Evolutionary conservation across 2,329 filamentous ascomycete genomes (phyloP).

Genomic region (Ophiostoma sp.): DNA sequence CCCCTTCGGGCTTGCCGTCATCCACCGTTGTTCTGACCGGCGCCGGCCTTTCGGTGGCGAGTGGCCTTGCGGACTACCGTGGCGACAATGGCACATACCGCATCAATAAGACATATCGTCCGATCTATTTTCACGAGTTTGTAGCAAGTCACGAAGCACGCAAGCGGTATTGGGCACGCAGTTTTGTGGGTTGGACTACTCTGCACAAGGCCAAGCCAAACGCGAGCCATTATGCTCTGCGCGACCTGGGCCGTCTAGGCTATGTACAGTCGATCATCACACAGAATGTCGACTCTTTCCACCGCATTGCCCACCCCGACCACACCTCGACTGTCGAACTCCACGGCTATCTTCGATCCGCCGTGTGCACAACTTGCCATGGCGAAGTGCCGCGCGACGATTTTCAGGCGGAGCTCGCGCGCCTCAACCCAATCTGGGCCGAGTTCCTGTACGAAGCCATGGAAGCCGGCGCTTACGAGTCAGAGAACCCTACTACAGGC

Average conservation of each 20-base stretch:
- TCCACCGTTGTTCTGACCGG: conserved; percentile 59
- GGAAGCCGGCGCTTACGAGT: conserved; percentile 67
- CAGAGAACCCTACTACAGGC: conserved; percentile 69
- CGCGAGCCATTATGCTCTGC: conserved; percentile 68
- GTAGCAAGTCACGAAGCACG: conserved; percentile 71
- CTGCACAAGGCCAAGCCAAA: conserved; percentile 77
- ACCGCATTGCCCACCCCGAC: conserved; percentile 67
- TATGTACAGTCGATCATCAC: conserved; percentile 74
- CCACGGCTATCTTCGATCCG: conserved; percentile 80
- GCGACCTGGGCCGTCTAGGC: conserved; percentile 64
- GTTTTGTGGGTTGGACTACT: conserved; percentile 86
- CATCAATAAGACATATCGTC: conserved; percentile 81
- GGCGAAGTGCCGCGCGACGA: conserved; percentile 62
- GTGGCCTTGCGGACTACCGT: conserved; percentile 87
- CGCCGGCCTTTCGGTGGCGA: conserved; percentile 88
- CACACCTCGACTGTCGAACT: conserved; percentile 70
- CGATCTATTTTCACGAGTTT: conserved; percentile 93
- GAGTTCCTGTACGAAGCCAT: conserved; percentile 67
- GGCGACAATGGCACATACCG: conserved; percentile 87
- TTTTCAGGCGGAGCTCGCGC: conserved; percentile 71
- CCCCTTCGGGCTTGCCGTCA: conserved; percentile 44
- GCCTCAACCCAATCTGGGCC: conserved; percentile 81
- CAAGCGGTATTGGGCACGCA: conserved; percentile 93
- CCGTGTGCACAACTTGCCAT: conserved; percentile 74
- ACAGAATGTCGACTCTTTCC: conserved; percentile 96